Evolutionary conservation across 768 basidiomycete species (phyloP).

Genomic region (Collybia sp.): DNA sequence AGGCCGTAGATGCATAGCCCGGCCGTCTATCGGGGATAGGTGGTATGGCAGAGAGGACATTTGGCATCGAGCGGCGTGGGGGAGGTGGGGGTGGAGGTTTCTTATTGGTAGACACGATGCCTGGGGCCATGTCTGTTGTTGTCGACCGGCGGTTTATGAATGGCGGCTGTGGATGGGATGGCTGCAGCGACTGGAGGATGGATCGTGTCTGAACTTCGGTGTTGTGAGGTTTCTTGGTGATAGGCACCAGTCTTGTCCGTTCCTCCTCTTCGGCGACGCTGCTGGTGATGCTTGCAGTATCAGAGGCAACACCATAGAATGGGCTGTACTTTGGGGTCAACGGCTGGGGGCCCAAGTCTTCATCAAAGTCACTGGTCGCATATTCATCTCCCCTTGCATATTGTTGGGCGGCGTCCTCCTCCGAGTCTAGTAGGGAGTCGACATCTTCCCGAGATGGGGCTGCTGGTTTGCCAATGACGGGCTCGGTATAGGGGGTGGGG

Average conservation of each 20-base stretch:
- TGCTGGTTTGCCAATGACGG: constrained; percentile 28
- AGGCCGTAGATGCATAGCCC: constrained; percentile 22
- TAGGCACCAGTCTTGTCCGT: constrained; percentile 21
- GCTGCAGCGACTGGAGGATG: neutral
- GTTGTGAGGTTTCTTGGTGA: constrained; percentile 7
- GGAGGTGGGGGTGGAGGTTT: constrained; percentile 64
- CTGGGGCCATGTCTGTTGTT: constrained; percentile 13
- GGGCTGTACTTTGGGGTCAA: constrained; percentile 39
- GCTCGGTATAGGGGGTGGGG: constrained; percentile 72
- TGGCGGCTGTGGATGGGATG: constrained; percentile 11
- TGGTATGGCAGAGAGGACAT: constrained; percentile 28
- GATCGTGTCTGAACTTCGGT: constrained; percentile 12
- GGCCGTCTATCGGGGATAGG: constrained; percentile 43
- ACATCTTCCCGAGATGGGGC: constrained; percentile 15
- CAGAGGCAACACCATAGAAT: constrained; percentile 37
- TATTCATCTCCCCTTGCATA: constrained; percentile 15
- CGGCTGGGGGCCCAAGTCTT: constrained; percentile 42
- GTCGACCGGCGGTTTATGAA: constrained; percentile 16
- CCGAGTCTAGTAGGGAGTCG: constrained; percentile 1
- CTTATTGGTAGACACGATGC: constrained; percentile 23
- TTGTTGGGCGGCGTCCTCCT: neutral
- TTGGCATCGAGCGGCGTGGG: constrained; percentile 41
- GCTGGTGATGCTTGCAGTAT: constrained; percentile 38
- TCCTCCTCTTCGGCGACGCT: constrained; percentile 40
- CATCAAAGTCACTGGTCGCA: constrained; percentile 32